Conservation (phyloP, 345 rosid species). For the Arabidopsis suecica region DNA sequence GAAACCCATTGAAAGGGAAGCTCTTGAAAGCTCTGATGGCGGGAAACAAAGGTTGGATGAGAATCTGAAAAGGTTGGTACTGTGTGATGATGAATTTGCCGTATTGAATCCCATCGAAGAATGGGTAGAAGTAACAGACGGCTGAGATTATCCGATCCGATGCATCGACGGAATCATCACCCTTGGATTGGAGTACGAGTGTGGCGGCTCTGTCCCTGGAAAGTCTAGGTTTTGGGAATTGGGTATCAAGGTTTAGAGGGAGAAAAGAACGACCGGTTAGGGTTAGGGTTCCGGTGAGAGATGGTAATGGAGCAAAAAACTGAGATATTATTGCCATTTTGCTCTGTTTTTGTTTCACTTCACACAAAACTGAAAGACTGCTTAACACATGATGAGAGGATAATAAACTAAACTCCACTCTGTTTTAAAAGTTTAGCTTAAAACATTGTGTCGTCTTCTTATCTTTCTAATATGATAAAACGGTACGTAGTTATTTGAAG, state of each 20-base stretch:
- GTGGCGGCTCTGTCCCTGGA: constrained; percentile 35
- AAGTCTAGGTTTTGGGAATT: constrained; percentile 27
- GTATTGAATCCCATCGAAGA: constrained; percentile 90
- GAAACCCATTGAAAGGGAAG: constrained; percentile 86
- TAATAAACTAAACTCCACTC: constrained; percentile 40
- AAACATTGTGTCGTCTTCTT: constrained; percentile 14
- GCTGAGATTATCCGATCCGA: constrained; percentile 90
- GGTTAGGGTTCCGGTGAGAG: constrained; percentile 39
- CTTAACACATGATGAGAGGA: constrained; percentile 30
- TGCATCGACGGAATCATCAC: constrained; percentile 66
- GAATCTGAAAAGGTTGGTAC: constrained; percentile 63
- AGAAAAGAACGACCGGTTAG: constrained; percentile 39
- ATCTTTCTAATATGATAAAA: background rate
- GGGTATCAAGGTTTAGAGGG: constrained; percentile 36
- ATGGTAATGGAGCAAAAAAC: constrained; percentile 46
- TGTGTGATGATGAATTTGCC: constrained; percentile 85
- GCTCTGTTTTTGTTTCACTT: constrained; percentile 36
- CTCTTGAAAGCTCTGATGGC: constrained; percentile 81
- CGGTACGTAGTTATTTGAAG: background rate
- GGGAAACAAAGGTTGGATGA: constrained; percentile 80
- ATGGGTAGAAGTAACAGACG: constrained; percentile 87
- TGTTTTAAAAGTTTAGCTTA: background rate
- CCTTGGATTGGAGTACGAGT: constrained; percentile 56
- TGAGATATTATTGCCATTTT: constrained; percentile 55
- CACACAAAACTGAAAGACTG: constrained; percentile 22